These are phyloP conservation scores for Hyparrhenia diplandra DNA, from an alignment of 176 grass and related monocot genomes.

Conservation along the genomic window DNA sequence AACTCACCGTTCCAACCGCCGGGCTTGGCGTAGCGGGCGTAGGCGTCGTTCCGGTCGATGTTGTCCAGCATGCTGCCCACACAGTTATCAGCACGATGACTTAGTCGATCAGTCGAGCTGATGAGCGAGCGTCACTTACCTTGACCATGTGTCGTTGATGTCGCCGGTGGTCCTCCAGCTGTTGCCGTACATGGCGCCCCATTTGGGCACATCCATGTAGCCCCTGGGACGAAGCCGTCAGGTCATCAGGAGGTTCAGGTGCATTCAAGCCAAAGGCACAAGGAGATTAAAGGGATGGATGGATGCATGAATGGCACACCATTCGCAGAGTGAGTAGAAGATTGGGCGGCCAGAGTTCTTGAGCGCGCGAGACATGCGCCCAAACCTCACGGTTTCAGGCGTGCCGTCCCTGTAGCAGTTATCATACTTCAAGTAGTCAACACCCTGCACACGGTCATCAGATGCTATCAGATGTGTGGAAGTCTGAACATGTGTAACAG, in stretches of 20 bases:
- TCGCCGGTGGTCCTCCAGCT: conserved; percentile 80
- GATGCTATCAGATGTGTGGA: neutral
- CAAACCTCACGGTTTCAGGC: conserved; percentile 42
- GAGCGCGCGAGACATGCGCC: conserved; percentile 39
- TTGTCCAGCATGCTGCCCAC: conserved; percentile 41
- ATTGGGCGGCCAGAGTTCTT: conserved; percentile 39
- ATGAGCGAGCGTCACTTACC: conserved; percentile 14
- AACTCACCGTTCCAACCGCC: conserved; percentile 75
- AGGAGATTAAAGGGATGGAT: neutral
- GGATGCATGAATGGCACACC: conserved; percentile 7
- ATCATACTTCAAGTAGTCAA: conserved; percentile 79
- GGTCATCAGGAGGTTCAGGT: neutral
- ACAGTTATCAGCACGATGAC: neutral
- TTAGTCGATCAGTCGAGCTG: too few relatives aligned
- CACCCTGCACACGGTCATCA: conserved; percentile 23
- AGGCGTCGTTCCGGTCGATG: conserved; percentile 53
- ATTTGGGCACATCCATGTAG: conserved; percentile 41
- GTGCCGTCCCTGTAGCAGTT: conserved; percentile 48
- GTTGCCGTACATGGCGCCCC: conserved; percentile 54
- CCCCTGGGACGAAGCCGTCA: conserved; percentile 33
- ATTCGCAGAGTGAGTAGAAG: conserved; percentile 76
- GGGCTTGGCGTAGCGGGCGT: conserved; percentile 46
- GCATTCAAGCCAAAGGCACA: neutral
- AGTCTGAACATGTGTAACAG: neutral
- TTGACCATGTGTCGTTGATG: conserved; percentile 53